phyloP scores from a whole-genome alignment of 805 yeast genomes.

The Zygotorulaspora sp. region DNA sequence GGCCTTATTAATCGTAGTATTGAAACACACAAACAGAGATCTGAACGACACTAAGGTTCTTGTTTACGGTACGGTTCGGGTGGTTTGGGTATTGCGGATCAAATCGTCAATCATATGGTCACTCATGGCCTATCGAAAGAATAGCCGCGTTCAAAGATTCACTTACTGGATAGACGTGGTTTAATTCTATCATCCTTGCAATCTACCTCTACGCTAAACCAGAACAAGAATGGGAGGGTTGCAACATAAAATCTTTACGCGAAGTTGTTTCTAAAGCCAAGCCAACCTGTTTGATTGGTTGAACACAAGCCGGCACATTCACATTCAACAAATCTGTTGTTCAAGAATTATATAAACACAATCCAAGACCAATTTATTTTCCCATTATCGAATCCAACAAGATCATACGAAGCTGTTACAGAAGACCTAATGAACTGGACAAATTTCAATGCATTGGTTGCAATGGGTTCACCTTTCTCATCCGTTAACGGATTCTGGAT shows the following conservation, averaged over 20 bases:
- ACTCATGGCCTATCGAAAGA: slow-evolving; percentile 68
- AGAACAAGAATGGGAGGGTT: slow-evolving; percentile 68
- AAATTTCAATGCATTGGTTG: slow-evolving; percentile 82
- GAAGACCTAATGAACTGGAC: slow-evolving; percentile 91
- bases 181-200: slow-evolving; percentile 58
- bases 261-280: slow-evolving; percentile 66
- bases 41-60: slow-evolving; percentile 62
- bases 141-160: slow-evolving; percentile 71
- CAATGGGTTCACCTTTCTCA: slow-evolving; percentile 96
- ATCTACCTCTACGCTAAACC: slow-evolving; percentile 63
- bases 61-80: slow-evolving; percentile 97
- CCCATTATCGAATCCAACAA: slow-evolving; percentile 95
- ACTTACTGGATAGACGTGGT: slow-evolving; percentile 80
- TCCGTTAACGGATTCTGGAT: slow-evolving; percentile 87
- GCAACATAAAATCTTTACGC: slow-evolving; percentile 62
- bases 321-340: slow-evolving; percentile 86
- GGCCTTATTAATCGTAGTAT: slow-evolving; percentile 90
- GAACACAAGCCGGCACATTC: slow-evolving; percentile 92
- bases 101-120: slow-evolving; percentile 82
- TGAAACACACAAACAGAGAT: slow-evolving; percentile 66
- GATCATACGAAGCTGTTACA: slow-evolving; percentile 92
- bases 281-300: slow-evolving; percentile 91
- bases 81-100: slow-evolving; percentile 94
- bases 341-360: slow-evolving; percentile 83
- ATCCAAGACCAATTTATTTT: slow-evolving; percentile 84